phyloP scores from a whole-genome alignment of 1,284 basidiomycete genomes.

The Pisolithus thermaeus region DNA sequence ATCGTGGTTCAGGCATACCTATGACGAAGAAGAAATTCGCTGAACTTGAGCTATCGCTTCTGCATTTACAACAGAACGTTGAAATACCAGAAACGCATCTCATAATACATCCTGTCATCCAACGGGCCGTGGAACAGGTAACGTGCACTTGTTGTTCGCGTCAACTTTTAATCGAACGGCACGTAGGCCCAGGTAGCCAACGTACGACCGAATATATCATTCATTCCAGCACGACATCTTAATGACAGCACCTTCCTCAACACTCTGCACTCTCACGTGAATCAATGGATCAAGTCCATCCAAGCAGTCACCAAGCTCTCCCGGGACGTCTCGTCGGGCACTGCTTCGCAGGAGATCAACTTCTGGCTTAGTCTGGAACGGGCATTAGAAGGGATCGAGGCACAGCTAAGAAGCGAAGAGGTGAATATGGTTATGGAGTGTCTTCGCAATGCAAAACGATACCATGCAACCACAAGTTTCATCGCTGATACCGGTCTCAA shows the following conservation, averaged over 20 bases:
- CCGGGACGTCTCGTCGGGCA: conserved; percentile 91
- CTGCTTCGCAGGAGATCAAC: conserved; percentile 97
- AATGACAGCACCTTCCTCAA: conserved; percentile 92
- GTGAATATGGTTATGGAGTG: conserved; percentile 95
- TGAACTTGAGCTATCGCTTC: conserved; percentile 91
- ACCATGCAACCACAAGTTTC: conserved; percentile 96
- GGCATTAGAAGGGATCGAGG: conserved; percentile 89
- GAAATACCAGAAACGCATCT: conserved; percentile 97
- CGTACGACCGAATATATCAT: conserved; percentile 66
- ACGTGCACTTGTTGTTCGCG: conserved; percentile 12
- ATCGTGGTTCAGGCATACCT: conserved; percentile 66
- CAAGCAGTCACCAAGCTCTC: conserved; percentile 93
- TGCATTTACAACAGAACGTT: conserved; percentile 97
- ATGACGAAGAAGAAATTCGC: conserved; percentile 99
- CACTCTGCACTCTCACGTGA: conserved; percentile 89
- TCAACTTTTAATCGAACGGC: conserved; percentile 10
- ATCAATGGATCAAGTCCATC: conserved; percentile 97
- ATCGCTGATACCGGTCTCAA: conserved; percentile 96
- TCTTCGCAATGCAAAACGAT: conserved; percentile 92
- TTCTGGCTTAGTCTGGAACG: conserved; percentile 96
- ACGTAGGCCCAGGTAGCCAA: conserved; percentile 50
- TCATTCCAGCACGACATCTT: conserved; percentile 70
- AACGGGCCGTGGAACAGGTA: conserved; percentile 79
- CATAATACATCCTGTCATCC: conserved; percentile 86
- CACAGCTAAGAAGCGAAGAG: conserved; percentile 87